Percentiles rank a stretch among this genome's conserved stretches.
Evolutionary conservation across 169 alveolate genomes (phyloP).

Genomic region (Plasmodium relictum): DNA sequence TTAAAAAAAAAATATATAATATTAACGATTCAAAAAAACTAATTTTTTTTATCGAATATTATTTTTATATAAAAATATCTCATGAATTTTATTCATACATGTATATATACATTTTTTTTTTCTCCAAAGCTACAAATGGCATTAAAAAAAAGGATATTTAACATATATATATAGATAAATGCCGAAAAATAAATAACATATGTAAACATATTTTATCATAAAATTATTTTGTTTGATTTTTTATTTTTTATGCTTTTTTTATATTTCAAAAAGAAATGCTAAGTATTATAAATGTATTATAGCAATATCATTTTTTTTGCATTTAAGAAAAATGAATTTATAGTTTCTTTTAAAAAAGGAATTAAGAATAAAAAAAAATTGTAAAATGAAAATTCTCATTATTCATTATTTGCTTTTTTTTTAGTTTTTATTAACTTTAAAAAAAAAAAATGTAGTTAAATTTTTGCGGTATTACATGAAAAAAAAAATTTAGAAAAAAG

Average conservation of each 20-base stretch:
- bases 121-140: no score
- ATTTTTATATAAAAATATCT: background rate
- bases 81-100: background rate
- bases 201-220: no score
- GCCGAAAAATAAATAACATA: no score
- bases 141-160: no score
- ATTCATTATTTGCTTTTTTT: background rate
- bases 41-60: background rate
- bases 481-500: constrained; percentile 13
- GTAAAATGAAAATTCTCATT: background rate
- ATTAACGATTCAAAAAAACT: background rate
- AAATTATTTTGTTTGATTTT: no score
- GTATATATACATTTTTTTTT: background rate
- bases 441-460: background rate
- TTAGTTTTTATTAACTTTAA: background rate
- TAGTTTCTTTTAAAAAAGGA: no score
- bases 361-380: background rate
- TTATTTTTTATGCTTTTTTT: no score
- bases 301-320: no score
- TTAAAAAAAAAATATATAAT: constrained; percentile 1
- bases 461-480: constrained; percentile 1
- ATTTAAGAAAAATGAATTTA: no score
- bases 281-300: no score
- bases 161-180: no score
- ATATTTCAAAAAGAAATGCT: no score